These are phyloP conservation scores for Floccularia luteovirens DNA, from an alignment of 768 basidiomycete genomes.

Conservation along the genomic window DNA sequence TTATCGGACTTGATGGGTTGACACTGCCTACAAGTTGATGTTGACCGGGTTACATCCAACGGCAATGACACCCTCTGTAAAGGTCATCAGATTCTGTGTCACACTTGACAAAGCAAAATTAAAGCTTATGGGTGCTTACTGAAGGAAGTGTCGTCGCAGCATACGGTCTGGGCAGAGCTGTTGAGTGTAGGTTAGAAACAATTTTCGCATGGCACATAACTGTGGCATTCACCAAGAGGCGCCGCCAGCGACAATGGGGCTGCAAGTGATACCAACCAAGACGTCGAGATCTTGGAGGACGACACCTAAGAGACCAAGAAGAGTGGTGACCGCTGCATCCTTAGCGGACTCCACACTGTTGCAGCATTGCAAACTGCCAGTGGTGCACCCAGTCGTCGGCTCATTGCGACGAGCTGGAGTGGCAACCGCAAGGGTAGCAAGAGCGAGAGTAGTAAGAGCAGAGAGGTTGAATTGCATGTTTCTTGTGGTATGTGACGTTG, in stretches of 20 bases:
- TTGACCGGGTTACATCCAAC: constrained; percentile 1
- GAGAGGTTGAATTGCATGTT: constrained; percentile 6
- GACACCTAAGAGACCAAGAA: neutral
- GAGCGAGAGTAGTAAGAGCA: constrained; percentile 1
- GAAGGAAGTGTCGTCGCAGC: constrained; percentile 1
- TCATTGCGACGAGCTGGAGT: neutral
- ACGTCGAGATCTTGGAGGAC: constrained; percentile 1
- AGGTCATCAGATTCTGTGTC: neutral
- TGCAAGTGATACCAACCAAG: constrained; percentile 3
- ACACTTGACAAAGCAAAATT: neutral
- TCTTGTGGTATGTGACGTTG: too few relatives aligned
- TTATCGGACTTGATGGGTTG: too few relatives aligned
- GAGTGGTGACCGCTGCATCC: neutral
- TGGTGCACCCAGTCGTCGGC: neutral
- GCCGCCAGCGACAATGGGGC: neutral
- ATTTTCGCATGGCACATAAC: neutral
- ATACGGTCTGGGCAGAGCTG: constrained; percentile 3
- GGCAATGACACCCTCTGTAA: constrained; percentile 1
- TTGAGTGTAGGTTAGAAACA: neutral
- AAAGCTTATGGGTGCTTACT: too few relatives aligned
- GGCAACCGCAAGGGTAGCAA: constrained; percentile 5
- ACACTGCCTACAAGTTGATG: constrained; percentile 1
- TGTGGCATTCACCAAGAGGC: neutral
- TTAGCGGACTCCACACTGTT: neutral
- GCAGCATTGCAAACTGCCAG: constrained; percentile 2